A percentile compares a stretch with the other conserved stretches of the same genome.
phyloP scores from a whole-genome alignment of 2,329 filamentous ascomycete genomes.

The Lachnellula cervina region DNA sequence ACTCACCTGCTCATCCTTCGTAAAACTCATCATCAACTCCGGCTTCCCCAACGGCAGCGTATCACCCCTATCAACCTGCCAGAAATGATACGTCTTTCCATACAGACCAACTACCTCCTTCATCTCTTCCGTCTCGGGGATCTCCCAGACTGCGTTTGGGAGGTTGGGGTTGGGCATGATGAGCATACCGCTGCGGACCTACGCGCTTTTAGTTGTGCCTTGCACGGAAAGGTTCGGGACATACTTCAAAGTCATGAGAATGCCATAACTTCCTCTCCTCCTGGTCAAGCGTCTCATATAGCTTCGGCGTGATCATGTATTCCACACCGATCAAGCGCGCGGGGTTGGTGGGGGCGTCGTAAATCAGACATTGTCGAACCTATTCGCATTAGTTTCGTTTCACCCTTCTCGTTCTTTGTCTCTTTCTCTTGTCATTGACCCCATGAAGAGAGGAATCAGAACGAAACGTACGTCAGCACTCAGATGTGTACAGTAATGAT shows the following conservation, averaged over 20 bases:
- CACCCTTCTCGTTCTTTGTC: constrained; percentile 31
- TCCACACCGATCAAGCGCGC: constrained; percentile 79
- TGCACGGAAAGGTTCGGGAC: constrained; percentile 34
- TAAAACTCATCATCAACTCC: constrained; percentile 61
- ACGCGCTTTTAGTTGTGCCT: background rate
- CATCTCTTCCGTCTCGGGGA: constrained; percentile 77
- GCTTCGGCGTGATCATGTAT: constrained; percentile 60
- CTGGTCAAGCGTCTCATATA: constrained; percentile 60
- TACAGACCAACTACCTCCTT: constrained; percentile 68
- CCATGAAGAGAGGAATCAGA: constrained; percentile 58
- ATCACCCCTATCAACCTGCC: constrained; percentile 77
- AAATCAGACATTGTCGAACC: constrained; percentile 79
- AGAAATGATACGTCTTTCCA: constrained; percentile 81
- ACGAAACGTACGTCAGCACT: constrained; percentile 63
- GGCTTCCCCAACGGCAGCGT: constrained; percentile 55
- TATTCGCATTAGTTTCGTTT: constrained; percentile 35
- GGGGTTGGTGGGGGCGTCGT: constrained; percentile 62
- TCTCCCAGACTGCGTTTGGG: constrained; percentile 63
- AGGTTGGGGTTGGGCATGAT: constrained; percentile 61
- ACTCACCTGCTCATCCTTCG: constrained; percentile 42
- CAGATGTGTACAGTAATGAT: constrained; percentile 80
- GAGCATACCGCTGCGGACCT: constrained; percentile 56
- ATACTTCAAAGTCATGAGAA: constrained; percentile 58
- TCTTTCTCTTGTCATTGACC: constrained; percentile 28
- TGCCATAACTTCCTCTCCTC: constrained; percentile 78